Base-by-base conservation (phyloP, 2,329 filamentous ascomycete genomes). In the Herpotrichia juniperi region DNA sequence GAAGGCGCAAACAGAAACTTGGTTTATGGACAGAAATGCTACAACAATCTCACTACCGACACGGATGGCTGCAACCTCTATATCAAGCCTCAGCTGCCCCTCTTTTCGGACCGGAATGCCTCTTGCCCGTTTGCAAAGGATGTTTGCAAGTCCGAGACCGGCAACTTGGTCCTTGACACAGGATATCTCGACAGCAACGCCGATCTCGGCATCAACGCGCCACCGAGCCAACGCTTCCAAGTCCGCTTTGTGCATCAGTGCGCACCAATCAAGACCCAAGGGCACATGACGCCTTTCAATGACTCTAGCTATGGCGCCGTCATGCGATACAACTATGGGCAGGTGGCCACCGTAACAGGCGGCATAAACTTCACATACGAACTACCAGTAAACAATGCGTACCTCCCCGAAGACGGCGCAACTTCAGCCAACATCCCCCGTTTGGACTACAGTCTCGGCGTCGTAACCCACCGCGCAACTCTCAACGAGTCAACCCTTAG, bases 181-280 rank as follows among this genome's bases (percentile, higher is more conserved):
- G 66, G 66, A 1, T 53, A 50, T 16, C 35, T 68, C 3, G 51
- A 67, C 44, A 64, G 57, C 40, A 50, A 60, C 16, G 8, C 56
- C 0, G 45, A 69, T 39, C 53, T 69, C 1, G 66, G 65, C 7
- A 59, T 66, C 42, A 69, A 69, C 17, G 37, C 59, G 1, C 52
- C 59, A 2, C 58, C 63, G 1, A 44, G 54, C 5, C 28, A 58
- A 4, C 57, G 58, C 2, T 65, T 67, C 37, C 56, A 61, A 22
- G 46, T 64, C 7, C 54, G 65, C 8, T 48, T 51, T 10, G 55
- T 63, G 3, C 53, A 55, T 14, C 53, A 61, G 8, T 69, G 64
- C 45, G 64, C 64, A 2, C 65, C 64, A 14, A 25, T 68, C 2
- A 54, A 46, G 8, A 59, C 53, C 1, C 39, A 60, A 17, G 55